Evolutionary conservation across 768 basidiomycete genomes (phyloP), one percentile per base, ranked within the genome.

Genomic region (Mycena crocata): DNA sequence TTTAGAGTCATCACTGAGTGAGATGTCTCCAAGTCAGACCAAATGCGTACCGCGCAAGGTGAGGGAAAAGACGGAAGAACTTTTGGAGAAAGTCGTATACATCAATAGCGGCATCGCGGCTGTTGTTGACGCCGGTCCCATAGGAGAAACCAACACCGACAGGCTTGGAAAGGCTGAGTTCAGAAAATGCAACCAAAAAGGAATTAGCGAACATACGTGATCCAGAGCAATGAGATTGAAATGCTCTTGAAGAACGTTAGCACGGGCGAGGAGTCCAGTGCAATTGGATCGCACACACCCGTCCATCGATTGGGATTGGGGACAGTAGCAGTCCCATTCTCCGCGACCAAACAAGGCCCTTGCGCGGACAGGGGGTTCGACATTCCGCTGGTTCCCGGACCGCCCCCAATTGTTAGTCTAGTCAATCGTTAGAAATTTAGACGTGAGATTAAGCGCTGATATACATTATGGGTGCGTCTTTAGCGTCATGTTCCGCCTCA

Each of bases 1-100:
- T n/a, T n/a, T n/a, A 30, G 26, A 6, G 13, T 34, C 12, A 32
- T 34, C 30, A 34, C 5, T 12, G 7, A 28, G 2, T 23, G 23
- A 2, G 26, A 19, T 28, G 15, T 30, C 15, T 28, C 24, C 15
- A 19, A 28, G 10, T 13, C 15, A 31, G 15, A 24, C 19, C 3
- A 35, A 24, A 5, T n/a, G 32, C 52, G 1, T 10, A 64, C 62
- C 23, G 26, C 1, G 28, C 17, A 48, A 62, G 61, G 54, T 46
- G 52, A 15, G 61, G 80, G 45, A 73, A 76, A 7, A 79, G 55
- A 13, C 44, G 61, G 69, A 71, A 78, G 65, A 80, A 79, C 57
- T 77, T 79, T 57, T 80, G 77, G 24, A 80, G 45, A 56, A 80
- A 81, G 66, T 79, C 79, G 58, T 80, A 80, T 15, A 74, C 75